Percentiles rank a stretch among this genome's conserved stretches.
phyloP scores from a whole-genome alignment of 345 rosid species.

The Eutrema japonicum region DNA sequence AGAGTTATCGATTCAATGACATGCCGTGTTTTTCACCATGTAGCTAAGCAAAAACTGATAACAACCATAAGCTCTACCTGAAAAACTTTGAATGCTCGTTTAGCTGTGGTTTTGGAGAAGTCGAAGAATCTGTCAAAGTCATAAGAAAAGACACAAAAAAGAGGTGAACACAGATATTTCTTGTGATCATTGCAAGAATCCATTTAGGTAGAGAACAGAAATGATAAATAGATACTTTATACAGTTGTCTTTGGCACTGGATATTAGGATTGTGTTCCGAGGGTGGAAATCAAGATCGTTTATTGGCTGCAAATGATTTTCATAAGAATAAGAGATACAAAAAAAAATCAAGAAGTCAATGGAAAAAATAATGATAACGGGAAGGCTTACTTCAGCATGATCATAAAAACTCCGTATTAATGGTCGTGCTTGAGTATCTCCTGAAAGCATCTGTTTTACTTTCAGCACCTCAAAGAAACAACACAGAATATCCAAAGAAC shows the following conservation, averaged over 20 bases:
- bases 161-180: not conserved
- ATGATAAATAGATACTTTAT: slow-evolving; percentile 59
- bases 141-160: slow-evolving; percentile 22
- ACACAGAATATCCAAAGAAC: slow-evolving; percentile 15
- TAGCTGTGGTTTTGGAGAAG: slow-evolving; percentile 82
- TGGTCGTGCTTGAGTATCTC: slow-evolving; percentile 70
- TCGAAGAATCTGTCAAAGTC: slow-evolving; percentile 69
- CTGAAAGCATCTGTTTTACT: slow-evolving; percentile 82
- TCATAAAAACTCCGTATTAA: slow-evolving; percentile 85
- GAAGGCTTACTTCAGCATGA: slow-evolving; percentile 63
- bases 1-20: not conserved
- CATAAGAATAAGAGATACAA: not conserved
- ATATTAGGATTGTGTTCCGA: slow-evolving; percentile 66
- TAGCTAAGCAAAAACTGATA: slow-evolving; percentile 8
- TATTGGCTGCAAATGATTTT: slow-evolving; percentile 59
- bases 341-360: not conserved
- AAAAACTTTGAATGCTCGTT: slow-evolving; percentile 81
- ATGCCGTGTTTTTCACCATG: slow-evolving; percentile 12
- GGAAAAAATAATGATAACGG: not conserved
- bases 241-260: slow-evolving; percentile 79
- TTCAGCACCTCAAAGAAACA: slow-evolving; percentile 60
- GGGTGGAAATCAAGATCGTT: slow-evolving; percentile 92
- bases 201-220: slow-evolving; percentile 4
- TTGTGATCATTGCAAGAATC: not conserved
- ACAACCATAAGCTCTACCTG: slow-evolving; percentile 56